Percentiles rank a stretch among this genome's conserved stretches.
Conservation (phyloP, 2,329 filamentous ascomycete genomes). For the Calonectria multiphialidica region DNA sequence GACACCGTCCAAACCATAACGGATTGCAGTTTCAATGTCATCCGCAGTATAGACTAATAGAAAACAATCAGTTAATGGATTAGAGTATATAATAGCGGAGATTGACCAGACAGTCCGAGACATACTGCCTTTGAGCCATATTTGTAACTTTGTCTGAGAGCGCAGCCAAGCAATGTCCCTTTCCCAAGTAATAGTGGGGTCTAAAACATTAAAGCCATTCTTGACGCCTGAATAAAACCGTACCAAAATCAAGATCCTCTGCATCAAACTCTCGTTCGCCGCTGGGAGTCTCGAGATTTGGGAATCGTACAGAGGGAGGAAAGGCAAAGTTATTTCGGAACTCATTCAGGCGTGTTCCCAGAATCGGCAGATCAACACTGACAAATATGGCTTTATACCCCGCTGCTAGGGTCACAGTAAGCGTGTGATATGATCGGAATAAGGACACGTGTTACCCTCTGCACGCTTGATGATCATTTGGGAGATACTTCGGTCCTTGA, state of each 20-base stretch:
- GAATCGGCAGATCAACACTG: neutral
- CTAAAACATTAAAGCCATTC: neutral
- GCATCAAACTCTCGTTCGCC: neutral
- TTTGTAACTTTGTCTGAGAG: neutral
- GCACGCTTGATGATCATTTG: neutral
- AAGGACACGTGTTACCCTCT: neutral
- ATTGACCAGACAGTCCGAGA: too few species aligned
- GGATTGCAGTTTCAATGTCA: neutral
- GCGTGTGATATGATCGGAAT: neutral
- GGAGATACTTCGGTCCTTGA: neutral
- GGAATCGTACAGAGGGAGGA: neutral
- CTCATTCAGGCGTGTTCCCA: neutral
- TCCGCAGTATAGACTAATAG: too few species aligned
- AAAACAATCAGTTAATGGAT: too few species aligned
- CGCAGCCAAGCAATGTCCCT: neutral
- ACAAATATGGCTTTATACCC: neutral
- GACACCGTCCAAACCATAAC: neutral
- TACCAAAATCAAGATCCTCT: neutral
- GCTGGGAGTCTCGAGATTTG: neutral
- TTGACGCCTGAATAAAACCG: too few species aligned
- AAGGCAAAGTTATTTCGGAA: neutral
- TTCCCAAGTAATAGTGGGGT: neutral
- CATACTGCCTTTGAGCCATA: neutral
- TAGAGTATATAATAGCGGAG: too few species aligned
- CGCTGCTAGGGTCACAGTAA: neutral